Percentiles rank a stretch among this genome's conserved stretches.
phyloP scores from a whole-genome alignment of 2,329 filamentous ascomycete genomes.

The Sporothrix protearum region DNA sequence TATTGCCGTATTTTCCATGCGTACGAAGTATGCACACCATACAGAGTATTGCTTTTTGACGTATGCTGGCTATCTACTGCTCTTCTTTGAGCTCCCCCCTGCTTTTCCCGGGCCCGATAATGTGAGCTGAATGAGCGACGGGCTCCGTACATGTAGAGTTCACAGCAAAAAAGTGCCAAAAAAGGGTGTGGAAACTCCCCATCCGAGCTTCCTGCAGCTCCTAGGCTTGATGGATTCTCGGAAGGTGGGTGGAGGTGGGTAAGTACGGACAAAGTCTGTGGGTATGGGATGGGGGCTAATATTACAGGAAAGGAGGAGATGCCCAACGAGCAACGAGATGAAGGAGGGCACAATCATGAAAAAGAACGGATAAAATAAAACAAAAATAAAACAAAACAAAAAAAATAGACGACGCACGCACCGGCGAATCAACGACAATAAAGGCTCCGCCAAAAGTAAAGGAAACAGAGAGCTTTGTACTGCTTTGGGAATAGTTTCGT shows the following conservation, averaged over 20 bases:
- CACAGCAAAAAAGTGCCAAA: not conserved
- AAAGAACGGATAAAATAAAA: too few relatives aligned
- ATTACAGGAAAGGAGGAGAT: not conserved
- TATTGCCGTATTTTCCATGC: too few relatives aligned
- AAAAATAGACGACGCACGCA: not conserved
- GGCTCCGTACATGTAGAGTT: not conserved
- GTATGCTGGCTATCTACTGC: not conserved
- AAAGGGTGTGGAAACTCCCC: constrained; percentile 6
- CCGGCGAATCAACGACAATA: not conserved
- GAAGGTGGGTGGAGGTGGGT: not conserved
- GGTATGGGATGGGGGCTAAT: constrained; percentile 12
- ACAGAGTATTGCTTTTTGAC: too few relatives aligned
- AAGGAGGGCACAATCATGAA: not conserved
- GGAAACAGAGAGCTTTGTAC: not conserved
- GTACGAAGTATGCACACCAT: too few relatives aligned
- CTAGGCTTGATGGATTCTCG: not conserved
- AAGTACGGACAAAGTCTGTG: not conserved
- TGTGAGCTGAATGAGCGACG: not conserved
- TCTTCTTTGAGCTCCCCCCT: not conserved
- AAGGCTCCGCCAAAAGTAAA: not conserved
- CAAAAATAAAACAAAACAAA: too few relatives aligned
- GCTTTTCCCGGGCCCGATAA: not conserved
- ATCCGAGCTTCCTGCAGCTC: constrained; percentile 10
- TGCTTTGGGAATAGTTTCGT: not conserved
- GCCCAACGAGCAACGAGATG: not conserved